A percentile compares a stretch with the other conserved stretches of the same genome.
phyloP scores from a whole-genome alignment of 345 rosid species.

The Gossypium mustelinum region DNA sequence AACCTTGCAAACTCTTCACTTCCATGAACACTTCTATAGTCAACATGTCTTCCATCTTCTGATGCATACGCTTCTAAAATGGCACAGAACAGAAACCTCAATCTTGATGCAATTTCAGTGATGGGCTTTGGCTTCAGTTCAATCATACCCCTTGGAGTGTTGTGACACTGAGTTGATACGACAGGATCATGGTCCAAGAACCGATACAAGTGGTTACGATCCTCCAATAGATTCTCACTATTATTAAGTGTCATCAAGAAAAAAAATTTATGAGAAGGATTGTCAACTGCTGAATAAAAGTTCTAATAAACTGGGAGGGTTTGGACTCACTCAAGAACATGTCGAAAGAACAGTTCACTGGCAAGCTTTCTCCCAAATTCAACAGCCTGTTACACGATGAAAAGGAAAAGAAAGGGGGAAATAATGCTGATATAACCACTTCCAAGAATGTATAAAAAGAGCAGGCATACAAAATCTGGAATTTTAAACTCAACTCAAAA shows the following conservation, averaged over 20 bases:
- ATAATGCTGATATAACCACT: constrained; percentile 3
- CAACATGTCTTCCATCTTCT: constrained; percentile 74
- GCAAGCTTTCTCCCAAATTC: constrained; percentile 82
- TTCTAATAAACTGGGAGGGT: neutral
- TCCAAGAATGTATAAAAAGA: neutral
- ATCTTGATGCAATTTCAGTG: constrained; percentile 61
- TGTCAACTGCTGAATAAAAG: constrained; percentile 5
- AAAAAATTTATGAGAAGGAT: neutral
- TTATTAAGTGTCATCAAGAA: constrained; percentile 16
- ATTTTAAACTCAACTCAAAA: neutral
- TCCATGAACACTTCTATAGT: constrained; percentile 85
- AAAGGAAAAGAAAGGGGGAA: neutral
- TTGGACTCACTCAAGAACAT: constrained; percentile 64
- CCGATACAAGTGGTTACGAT: constrained; percentile 72
- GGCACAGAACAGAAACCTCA: constrained; percentile 53
- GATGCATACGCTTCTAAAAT: constrained; percentile 76
- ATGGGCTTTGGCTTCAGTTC: constrained; percentile 70
- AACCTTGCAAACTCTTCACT: constrained; percentile 95
- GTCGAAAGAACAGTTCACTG: constrained; percentile 60
- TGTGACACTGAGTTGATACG: constrained; percentile 72
- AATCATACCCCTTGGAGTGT: constrained; percentile 77
- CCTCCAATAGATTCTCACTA: constrained; percentile 85
- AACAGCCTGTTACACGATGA: constrained; percentile 47
- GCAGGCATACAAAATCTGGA: neutral
- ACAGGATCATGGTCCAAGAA: constrained; percentile 71